phyloP scores from a whole-genome alignment of 192 early-diverging fungal species.

The Chytriomyces sp. region DNA sequence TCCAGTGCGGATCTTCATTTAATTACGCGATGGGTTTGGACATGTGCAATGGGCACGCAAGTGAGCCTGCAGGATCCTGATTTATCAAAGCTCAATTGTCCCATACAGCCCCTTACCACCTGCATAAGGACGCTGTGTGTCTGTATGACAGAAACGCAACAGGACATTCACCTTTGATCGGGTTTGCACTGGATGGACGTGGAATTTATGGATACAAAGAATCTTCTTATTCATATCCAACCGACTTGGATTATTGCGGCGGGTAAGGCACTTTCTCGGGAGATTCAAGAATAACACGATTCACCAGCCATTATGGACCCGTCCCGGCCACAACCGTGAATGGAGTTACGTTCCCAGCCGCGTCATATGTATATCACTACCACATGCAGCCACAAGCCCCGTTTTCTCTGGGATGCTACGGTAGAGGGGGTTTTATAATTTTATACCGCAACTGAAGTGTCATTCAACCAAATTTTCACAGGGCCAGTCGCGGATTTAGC shows the following conservation, averaged over 20 bases:
- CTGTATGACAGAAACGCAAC: background rate
- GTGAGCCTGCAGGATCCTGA: background rate
- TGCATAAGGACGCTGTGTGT: background rate
- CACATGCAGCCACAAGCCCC: background rate
- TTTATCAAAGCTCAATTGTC: background rate
- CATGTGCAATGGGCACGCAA: constrained; percentile 12
- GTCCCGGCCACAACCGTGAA: constrained; percentile 9
- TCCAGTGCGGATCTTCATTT: constrained; percentile 5
- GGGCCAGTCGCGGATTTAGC: too few relatives aligned
- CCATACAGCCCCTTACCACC: background rate
- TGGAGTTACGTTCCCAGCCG: constrained; percentile 5
- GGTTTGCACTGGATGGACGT: constrained; percentile 12
- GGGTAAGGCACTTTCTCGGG: background rate
- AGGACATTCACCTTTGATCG: constrained; percentile 9
- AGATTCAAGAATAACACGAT: too few relatives aligned
- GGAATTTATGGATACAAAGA: constrained; percentile 14
- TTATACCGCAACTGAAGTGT: too few relatives aligned
- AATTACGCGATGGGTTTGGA: background rate
- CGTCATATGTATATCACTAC: constrained; percentile 20
- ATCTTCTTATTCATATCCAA: background rate
- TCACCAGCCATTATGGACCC: background rate
- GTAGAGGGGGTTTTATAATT: background rate
- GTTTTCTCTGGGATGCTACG: constrained; percentile 10
- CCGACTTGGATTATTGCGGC: constrained; percentile 19
- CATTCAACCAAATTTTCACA: too few relatives aligned